Percentiles rank a stretch among this genome's conserved stretches.
Evolutionary conservation across 495 filamentous ascomycete genomes (phyloP).

Genomic region (Oleoguttula mirabilis): DNA sequence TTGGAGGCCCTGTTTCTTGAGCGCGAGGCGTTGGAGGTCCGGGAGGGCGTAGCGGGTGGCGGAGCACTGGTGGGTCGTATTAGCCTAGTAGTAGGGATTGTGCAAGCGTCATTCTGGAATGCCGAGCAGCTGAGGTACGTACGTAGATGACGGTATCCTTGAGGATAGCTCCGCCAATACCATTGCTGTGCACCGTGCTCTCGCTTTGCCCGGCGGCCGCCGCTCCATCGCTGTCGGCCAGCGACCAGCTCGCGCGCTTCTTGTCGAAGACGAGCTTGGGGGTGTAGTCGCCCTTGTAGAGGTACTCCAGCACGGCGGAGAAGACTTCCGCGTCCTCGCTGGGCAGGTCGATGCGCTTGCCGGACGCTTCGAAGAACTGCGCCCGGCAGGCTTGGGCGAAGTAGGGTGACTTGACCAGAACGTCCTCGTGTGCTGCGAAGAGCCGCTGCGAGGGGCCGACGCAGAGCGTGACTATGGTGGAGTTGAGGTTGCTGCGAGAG

Average conservation of each 20-base stretch:
- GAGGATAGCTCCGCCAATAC: slow-evolving; percentile 49
- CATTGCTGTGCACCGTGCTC: slow-evolving; percentile 28
- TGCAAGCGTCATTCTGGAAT: no score
- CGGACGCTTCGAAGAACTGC: slow-evolving; percentile 49
- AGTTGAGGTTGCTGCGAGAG: slow-evolving; percentile 42
- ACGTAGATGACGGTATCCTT: slow-evolving; percentile 79
- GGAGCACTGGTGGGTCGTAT: slow-evolving; percentile 41
- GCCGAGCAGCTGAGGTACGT: neutral
- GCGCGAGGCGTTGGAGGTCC: slow-evolving; percentile 67
- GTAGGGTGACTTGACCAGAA: slow-evolving; percentile 65
- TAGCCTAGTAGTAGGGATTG: slow-evolving; percentile 1
- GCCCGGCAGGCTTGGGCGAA: slow-evolving; percentile 50
- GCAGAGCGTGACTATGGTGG: slow-evolving; percentile 65
- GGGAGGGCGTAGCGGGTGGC: slow-evolving; percentile 71
- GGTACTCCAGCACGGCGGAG: slow-evolving; percentile 78
- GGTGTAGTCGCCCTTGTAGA: slow-evolving; percentile 92
- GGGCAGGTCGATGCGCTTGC: slow-evolving; percentile 65
- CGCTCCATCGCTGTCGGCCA: slow-evolving; percentile 20
- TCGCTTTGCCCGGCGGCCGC: slow-evolving; percentile 16
- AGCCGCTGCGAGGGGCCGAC: slow-evolving; percentile 68
- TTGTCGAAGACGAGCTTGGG: slow-evolving; percentile 36
- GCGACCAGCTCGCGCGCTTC: slow-evolving; percentile 28
- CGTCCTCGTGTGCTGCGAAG: slow-evolving; percentile 82
- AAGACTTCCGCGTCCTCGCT: slow-evolving; percentile 82
- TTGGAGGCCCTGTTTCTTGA: slow-evolving; percentile 74